Percentiles rank a stretch among this genome's conserved stretches.
These are phyloP conservation scores for Phytopythium helicoides DNA, from an alignment of 352 stramenopile genomes.

Conservation along the genomic window DNA sequence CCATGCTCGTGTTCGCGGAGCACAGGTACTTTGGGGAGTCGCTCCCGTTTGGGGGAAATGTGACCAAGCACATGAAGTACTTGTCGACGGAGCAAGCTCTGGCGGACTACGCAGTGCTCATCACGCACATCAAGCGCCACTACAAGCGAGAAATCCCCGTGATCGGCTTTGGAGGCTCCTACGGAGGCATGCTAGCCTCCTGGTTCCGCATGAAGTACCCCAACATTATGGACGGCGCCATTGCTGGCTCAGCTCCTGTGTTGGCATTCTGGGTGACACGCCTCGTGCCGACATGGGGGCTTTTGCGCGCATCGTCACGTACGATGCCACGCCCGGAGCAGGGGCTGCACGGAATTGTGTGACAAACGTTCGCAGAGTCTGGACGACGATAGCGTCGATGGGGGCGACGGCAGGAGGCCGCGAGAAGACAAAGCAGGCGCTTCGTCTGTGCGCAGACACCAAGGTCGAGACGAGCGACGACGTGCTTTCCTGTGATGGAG, in stretches of 20 bases:
- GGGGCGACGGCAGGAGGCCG: slow-evolving; percentile 44
- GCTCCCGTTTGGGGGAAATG: slow-evolving; percentile 64
- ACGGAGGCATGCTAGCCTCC: slow-evolving; percentile 70
- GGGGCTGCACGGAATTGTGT: slow-evolving; percentile 68
- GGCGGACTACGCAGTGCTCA: slow-evolving; percentile 66
- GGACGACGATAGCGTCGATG: slow-evolving; percentile 49
- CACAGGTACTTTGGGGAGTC: slow-evolving; percentile 96
- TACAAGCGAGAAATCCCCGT: slow-evolving; percentile 44
- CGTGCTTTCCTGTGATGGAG: slow-evolving; percentile 50
- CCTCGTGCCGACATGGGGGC: slow-evolving; percentile 63
- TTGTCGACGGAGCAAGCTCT: slow-evolving; percentile 82
- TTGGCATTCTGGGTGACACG: slow-evolving; percentile 52
- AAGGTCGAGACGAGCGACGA: slow-evolving; percentile 43
- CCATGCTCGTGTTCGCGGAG: slow-evolving; percentile 94
- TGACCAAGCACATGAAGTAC: slow-evolving; percentile 71
- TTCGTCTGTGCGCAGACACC: slow-evolving; percentile 53
- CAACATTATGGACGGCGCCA: slow-evolving; percentile 60
- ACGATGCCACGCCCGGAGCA: slow-evolving; percentile 61
- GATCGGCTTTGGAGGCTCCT: slow-evolving; percentile 75
- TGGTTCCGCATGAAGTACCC: slow-evolving; percentile 83
- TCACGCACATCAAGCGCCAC: slow-evolving; percentile 48
- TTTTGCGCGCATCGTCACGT: slow-evolving; percentile 73
- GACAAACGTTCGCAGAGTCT: slow-evolving; percentile 74
- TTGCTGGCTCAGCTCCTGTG: slow-evolving; percentile 66
- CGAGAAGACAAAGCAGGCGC: slow-evolving; percentile 24